These are phyloP conservation scores for Hymenotorrendiella dingleyae DNA, from an alignment of 2,329 filamentous ascomycete species.

Conservation along the genomic window DNA sequence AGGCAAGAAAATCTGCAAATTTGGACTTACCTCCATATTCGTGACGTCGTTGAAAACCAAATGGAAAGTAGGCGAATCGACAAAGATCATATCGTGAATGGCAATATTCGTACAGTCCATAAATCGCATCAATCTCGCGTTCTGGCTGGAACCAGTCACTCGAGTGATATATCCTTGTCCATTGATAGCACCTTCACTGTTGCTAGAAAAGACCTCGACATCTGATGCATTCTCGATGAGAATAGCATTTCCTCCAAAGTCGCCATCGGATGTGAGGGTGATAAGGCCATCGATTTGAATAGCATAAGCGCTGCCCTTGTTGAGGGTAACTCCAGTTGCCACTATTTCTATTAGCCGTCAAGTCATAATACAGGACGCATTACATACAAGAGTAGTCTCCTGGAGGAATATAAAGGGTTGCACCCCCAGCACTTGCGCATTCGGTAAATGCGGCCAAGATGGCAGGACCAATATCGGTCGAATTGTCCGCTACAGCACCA, in stretches of 20 bases:
- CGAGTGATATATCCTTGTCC: constrained; percentile 33
- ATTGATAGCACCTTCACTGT: constrained; percentile 30
- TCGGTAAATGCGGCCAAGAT: constrained; percentile 26
- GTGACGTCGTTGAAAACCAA: constrained; percentile 32
- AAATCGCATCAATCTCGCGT: constrained; percentile 16
- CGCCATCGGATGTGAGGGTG: constrained; percentile 13
- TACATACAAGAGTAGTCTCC: constrained; percentile 13
- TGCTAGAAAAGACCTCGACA: constrained; percentile 33
- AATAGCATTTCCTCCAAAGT: constrained; percentile 16
- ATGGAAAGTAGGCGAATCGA: constrained; percentile 33
- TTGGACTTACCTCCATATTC: constrained; percentile 35
- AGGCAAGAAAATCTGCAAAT: no score
- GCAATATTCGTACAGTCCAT: constrained; percentile 22
- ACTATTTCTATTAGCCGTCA: constrained; percentile 1
- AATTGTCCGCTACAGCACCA: constrained; percentile 28
- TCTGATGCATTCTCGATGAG: constrained; percentile 22
- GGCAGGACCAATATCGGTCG: constrained; percentile 29
- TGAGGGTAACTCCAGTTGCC: constrained; percentile 13
- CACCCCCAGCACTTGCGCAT: constrained; percentile 24
- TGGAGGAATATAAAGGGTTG: constrained; percentile 16
- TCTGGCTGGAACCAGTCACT: constrained; percentile 26
- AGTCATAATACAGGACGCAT: not conserved
- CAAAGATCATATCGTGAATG: constrained; percentile 30
- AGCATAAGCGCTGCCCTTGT: constrained; percentile 31
- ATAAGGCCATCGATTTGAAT: constrained; percentile 32